A percentile compares a stretch with the other conserved stretches of the same genome.
These are phyloP conservation scores for Citrus sp. DNA, from an alignment of 345 rosid genomes.

Conservation along the genomic window DNA sequence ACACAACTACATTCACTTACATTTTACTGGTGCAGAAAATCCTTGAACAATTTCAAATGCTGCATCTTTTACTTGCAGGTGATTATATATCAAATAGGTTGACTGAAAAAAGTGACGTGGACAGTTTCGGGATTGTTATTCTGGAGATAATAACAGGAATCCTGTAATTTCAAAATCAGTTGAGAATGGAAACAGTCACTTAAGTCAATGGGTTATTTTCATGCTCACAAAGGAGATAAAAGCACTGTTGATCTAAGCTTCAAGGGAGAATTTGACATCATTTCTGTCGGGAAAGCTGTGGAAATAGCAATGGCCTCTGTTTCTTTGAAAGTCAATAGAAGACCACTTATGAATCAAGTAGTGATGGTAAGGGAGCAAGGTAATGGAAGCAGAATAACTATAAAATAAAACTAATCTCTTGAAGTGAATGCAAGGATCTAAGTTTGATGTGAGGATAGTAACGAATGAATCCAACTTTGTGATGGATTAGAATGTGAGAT, in stretches of 20 bases:
- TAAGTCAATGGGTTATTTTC: constrained; percentile 32
- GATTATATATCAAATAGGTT: constrained; percentile 18
- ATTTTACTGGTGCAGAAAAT: background rate
- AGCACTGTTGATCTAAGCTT: constrained; percentile 38
- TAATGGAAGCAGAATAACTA: too few relatives aligned
- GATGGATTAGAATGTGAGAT: too few relatives aligned
- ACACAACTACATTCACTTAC: background rate
- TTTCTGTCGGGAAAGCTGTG: constrained; percentile 42
- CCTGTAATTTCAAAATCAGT: constrained; percentile 19
- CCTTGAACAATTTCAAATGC: background rate
- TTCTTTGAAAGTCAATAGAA: constrained; percentile 8
- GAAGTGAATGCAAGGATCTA: too few relatives aligned
- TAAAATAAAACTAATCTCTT: too few relatives aligned
- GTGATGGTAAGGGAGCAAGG: constrained; percentile 1
- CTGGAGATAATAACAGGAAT: constrained; percentile 10
- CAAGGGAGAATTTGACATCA: constrained; percentile 24
- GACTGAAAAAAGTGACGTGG: constrained; percentile 43
- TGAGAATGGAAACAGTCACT: constrained; percentile 12
- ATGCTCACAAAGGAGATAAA: constrained; percentile 38
- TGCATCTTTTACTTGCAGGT: too few relatives aligned
- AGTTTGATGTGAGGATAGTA: too few relatives aligned
- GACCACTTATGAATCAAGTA: constrained; percentile 27
- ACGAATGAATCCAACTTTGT: too few relatives aligned
- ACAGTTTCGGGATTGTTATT: constrained; percentile 26
- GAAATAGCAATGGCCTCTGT: constrained; percentile 46